phyloP scores from a whole-genome alignment of 805 yeast species.

The Alloascoidea hylecoeti region DNA sequence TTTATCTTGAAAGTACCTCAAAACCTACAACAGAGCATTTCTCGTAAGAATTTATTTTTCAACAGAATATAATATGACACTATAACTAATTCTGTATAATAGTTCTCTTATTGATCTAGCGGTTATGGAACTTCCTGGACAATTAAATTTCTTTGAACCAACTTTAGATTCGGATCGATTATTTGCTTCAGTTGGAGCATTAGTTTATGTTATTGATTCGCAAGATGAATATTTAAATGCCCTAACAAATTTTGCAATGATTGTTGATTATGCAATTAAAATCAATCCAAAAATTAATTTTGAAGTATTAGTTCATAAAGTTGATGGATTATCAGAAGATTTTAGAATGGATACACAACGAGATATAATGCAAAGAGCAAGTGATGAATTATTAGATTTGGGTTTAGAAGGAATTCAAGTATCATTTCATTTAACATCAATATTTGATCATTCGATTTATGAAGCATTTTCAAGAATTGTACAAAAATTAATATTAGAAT shows the following conservation, averaged over 20 bases:
- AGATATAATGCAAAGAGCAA: conserved; percentile 91
- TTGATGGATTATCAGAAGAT: conserved; percentile 91
- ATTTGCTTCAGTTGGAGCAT: conserved; percentile 74
- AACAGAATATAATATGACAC: too few relatives aligned
- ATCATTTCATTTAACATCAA: conserved; percentile 82
- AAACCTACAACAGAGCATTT: conserved; percentile 80
- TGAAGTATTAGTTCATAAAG: conserved; percentile 89
- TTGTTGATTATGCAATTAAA: conserved; percentile 75
- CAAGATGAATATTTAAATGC: conserved; percentile 94
- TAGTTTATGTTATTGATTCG: conserved; percentile 88
- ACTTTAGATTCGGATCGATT: conserved; percentile 64
- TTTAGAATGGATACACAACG: conserved; percentile 89
- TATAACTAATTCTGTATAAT: too few relatives aligned
- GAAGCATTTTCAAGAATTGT: conserved; percentile 92
- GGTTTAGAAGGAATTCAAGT: conserved; percentile 89
- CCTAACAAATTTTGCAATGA: conserved; percentile 73
- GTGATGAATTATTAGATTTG: conserved; percentile 80
- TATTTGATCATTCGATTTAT: conserved; percentile 89
- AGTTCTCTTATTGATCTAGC: conserved; percentile 69
- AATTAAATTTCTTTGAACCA: conserved; percentile 78
- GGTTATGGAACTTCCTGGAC: conserved; percentile 93
- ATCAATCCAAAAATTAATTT: conserved; percentile 77
- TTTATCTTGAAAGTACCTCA: conserved; percentile 81
- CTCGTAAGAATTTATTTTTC: conserved; percentile 16
- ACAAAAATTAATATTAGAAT: conserved; percentile 79